Base-by-base conservation (phyloP, 1,139 yeast species). In the Debaryomycetaceae sp. region DNA sequence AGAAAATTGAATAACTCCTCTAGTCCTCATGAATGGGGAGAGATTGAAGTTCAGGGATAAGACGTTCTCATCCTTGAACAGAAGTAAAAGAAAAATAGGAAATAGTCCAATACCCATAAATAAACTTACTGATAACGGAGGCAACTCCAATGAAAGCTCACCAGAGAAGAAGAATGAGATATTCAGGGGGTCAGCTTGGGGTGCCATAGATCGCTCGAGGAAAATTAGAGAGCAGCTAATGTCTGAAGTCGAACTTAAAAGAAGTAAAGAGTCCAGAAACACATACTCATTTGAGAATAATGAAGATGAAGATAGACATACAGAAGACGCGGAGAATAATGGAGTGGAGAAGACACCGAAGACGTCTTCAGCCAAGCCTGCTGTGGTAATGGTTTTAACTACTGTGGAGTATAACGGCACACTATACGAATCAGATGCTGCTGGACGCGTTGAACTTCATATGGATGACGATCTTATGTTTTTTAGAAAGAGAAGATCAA, bases 21-120 rank as follows among this genome's bases (percentile, higher is more conserved):
- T 11, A 22, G 26, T 11, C 7, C 11, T 22, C 26, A 39, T 39
- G 41, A 39, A 22, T 18, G 41, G 33, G 30, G 41, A 39, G 17
- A 24, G 38, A 33, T 34, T 28, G 31, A 39, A 35, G 26, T 38
- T 39, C 31, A 39, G 29, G 26, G 37, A 39, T 19, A 39, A 39
- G 29, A 31, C 35, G 11, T 39, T 39, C 30, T 19, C 35, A 18
- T 39, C 41, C 28, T 35, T 39, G 33, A 39, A 35, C 18, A 24
- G 41, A 28, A 16, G n/a, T 32, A 39, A 22, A 28, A 31, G 31
- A 7, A 35, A 31, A 30, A 29, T 39, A 31, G 41, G 41, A 9
- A 39, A 35, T 26, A 35, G 41, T 28, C 41, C 36, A 15, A 35
- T 28, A 7, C 41, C 41, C 15, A 32, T 39, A 6, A 39, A 39